These are phyloP conservation scores for Eragrostis nindensis DNA, from an alignment of 176 grass and related monocot genomes.

Conservation along the genomic window DNA sequence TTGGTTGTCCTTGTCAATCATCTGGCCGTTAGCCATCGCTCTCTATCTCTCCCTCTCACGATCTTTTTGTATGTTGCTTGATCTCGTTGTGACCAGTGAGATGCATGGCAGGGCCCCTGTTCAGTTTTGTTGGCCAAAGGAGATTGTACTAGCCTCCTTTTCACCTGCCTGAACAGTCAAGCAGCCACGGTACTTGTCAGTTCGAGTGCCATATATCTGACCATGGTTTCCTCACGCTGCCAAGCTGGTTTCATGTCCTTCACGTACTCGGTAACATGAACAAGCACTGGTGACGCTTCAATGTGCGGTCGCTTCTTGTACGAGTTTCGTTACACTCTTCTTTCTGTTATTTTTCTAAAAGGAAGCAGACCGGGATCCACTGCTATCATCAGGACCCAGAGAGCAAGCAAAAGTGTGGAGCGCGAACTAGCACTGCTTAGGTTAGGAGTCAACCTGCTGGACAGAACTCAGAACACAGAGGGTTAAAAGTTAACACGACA, in stretches of 20 bases:
- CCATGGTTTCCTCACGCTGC: slow-evolving; percentile 6
- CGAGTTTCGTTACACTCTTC: background rate
- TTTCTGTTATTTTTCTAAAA: background rate
- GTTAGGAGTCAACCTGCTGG: background rate
- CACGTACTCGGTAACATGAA: background rate
- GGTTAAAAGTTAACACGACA: background rate
- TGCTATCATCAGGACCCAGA: background rate
- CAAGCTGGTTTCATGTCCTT: slow-evolving; percentile 26
- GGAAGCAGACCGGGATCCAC: background rate
- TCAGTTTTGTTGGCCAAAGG: background rate
- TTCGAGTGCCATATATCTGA: background rate
- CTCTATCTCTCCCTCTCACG: background rate
- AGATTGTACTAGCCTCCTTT: background rate
- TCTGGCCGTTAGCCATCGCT: slow-evolving; percentile 14
- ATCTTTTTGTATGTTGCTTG: background rate
- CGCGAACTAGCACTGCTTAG: background rate
- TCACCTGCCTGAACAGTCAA: slow-evolving; percentile 19
- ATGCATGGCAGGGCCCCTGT: background rate
- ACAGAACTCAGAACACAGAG: slow-evolving; percentile 7
- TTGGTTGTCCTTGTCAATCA: slow-evolving; percentile 24
- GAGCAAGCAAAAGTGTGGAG: background rate
- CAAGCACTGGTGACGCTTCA: background rate
- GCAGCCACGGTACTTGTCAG: background rate
- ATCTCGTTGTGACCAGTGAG: background rate
- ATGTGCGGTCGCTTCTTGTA: background rate